phyloP scores from a whole-genome alignment of 306 rosid species.

The Cucurbita maxima region DNA sequence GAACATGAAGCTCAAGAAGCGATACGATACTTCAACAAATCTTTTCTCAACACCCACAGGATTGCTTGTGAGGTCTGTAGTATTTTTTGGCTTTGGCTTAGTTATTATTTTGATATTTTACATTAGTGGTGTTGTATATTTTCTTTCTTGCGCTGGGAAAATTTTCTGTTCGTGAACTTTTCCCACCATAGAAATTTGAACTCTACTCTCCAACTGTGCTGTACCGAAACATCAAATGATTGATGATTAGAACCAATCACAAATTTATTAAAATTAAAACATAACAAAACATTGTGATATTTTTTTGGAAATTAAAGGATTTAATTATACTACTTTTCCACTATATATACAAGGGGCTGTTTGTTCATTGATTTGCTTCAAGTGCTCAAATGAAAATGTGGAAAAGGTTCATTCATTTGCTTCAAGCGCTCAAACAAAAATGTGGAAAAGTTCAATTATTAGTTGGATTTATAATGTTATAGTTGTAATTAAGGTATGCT shows the following conservation, averaged over 20 bases:
- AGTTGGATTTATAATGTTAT: neutral
- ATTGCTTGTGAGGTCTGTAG: slow-evolving; percentile 61
- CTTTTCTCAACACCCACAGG: slow-evolving; percentile 40
- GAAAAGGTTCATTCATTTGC: neutral
- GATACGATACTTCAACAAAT: slow-evolving; percentile 44
- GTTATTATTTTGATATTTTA: neutral
- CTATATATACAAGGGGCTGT: neutral
- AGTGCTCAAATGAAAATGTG: neutral
- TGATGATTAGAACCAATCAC: neutral
- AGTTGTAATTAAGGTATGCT: neutral
- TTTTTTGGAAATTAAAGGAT: neutral
- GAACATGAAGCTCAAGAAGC: slow-evolving; percentile 58
- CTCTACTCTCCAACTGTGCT: neutral
- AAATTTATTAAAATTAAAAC: neutral
- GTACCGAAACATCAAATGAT: neutral
- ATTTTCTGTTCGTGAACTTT: neutral
- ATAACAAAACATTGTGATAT: neutral
- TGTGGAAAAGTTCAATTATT: neutral
- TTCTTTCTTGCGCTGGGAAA: neutral
- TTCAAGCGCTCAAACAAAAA: neutral
- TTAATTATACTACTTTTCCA: neutral
- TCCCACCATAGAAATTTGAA: neutral
- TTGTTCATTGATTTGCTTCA: neutral
- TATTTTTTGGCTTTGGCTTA: neutral
- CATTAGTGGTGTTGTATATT: neutral